Evolutionary conservation across 768 basidiomycete species (phyloP).

Genomic region (Rhizopogon vulgaris): DNA sequence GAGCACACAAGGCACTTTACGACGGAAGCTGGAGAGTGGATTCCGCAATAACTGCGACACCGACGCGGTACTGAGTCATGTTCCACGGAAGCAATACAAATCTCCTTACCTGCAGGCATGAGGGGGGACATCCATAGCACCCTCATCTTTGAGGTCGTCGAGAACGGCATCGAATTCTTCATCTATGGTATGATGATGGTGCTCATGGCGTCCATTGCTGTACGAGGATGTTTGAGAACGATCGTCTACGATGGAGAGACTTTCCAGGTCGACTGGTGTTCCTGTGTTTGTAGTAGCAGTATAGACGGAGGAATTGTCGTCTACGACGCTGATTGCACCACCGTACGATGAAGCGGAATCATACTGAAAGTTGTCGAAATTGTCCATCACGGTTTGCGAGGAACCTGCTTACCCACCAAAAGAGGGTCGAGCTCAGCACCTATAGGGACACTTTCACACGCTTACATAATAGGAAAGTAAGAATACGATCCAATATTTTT

Average conservation of each 20-base stretch:
- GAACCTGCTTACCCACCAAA: not conserved
- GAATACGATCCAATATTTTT: no score
- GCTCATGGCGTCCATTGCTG: conserved; percentile 27
- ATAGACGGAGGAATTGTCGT: conserved; percentile 78
- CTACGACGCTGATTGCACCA: conserved; percentile 57
- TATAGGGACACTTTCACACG: not conserved
- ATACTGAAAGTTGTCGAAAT: conserved; percentile 82
- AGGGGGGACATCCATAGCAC: conserved; percentile 71
- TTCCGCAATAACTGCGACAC: conserved; percentile 83
- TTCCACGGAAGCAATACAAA: not conserved
- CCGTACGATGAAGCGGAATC: conserved; percentile 81
- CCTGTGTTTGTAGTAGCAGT: conserved; percentile 62
- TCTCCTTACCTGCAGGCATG: conserved; percentile 89
- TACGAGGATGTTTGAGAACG: conserved; percentile 36
- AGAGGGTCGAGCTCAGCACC: not conserved
- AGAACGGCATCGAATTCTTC: conserved; percentile 89
- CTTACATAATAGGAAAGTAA: not conserved
- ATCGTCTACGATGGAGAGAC: conserved; percentile 64
- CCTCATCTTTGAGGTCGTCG: conserved; percentile 84
- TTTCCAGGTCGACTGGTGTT: conserved; percentile 56
- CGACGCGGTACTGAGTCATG: conserved; percentile 2
- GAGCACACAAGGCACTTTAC: conserved; percentile 90
- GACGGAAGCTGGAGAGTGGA: conserved; percentile 94
- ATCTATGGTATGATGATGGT: conserved; percentile 39
- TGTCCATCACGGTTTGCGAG: conserved; percentile 50